Evolutionary conservation across 73 alveolate species (phyloP).

Genomic region (Tetrahymena thermophila): DNA sequence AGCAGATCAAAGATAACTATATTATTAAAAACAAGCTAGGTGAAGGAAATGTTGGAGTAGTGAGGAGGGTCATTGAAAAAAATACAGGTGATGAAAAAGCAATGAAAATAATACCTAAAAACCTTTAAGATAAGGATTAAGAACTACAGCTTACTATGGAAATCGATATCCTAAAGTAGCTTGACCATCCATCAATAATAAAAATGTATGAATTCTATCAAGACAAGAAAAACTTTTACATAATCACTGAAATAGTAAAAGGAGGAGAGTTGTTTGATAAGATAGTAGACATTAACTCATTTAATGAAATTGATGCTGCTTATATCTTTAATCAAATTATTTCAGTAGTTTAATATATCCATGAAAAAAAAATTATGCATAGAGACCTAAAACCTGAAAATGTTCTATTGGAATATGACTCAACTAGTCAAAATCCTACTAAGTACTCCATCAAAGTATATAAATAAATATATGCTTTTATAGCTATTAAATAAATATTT

Average conservation of each 20-base stretch:
- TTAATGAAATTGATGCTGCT: constrained; percentile 60
- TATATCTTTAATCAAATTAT: constrained; percentile 54
- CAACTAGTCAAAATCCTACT: background rate
- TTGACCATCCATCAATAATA: constrained; percentile 52
- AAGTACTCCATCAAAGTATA: background rate
- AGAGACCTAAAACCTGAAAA: constrained; percentile 71
- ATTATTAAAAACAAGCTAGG: constrained; percentile 48
- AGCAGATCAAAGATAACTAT: constrained; percentile 41
- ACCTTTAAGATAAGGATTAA: background rate
- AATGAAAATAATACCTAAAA: constrained; percentile 39
- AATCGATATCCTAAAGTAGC: constrained; percentile 41
- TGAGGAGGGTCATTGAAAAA: constrained; percentile 46
- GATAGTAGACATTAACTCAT: constrained; percentile 34
- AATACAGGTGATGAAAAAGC: constrained; percentile 38
- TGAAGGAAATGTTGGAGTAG: constrained; percentile 58
- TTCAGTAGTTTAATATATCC: constrained; percentile 63
- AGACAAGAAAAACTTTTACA: constrained; percentile 36
- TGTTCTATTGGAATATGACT: constrained; percentile 34
- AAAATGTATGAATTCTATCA: constrained; percentile 48
- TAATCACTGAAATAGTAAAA: constrained; percentile 36
- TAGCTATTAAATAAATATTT: background rate
- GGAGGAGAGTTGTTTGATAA: constrained; percentile 57
- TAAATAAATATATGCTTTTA: too few relatives aligned
- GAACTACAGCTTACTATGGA: constrained; percentile 10
- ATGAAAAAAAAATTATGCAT: constrained; percentile 67